Evolutionary conservation across 768 basidiomycete species (phyloP).

Genomic region (Hypholoma sublateritium): DNA sequence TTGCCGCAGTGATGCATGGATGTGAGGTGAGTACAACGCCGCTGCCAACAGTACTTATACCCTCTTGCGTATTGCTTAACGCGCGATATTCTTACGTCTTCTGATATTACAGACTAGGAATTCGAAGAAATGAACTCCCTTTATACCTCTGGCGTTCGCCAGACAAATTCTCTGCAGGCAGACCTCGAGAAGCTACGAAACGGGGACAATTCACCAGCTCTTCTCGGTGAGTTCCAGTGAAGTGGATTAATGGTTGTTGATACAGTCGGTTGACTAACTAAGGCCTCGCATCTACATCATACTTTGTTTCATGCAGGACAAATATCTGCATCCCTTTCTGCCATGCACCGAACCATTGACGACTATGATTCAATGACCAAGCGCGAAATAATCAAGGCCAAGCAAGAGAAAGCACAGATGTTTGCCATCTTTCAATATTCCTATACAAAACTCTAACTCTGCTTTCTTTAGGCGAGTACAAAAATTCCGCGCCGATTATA

Average conservation of each 20-base stretch:
- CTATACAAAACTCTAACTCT: background rate
- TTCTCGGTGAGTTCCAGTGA: constrained; percentile 66
- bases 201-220: constrained; percentile 78
- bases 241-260: background rate
- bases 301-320: constrained; percentile 67
- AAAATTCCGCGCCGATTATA: constrained; percentile 87
- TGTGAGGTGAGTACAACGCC: background rate
- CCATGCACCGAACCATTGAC: constrained; percentile 91
- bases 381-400: constrained; percentile 93
- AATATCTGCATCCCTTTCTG: constrained; percentile 95
- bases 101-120: background rate
- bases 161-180: constrained; percentile 83
- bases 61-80: background rate
- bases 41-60: background rate
- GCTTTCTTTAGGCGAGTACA: constrained; percentile 71
- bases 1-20: background rate
- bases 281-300: constrained; percentile 10
- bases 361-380: constrained; percentile 98
- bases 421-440: constrained; percentile 34
- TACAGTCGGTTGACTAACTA: constrained; percentile 7
- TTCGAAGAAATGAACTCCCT: constrained; percentile 78
- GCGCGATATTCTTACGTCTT: background rate
- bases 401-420: constrained; percentile 96
- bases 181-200: constrained; percentile 82
- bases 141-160: constrained; percentile 90